phyloP scores from a whole-genome alignment of 306 rosid species.

The Prunus kanzakura region DNA sequence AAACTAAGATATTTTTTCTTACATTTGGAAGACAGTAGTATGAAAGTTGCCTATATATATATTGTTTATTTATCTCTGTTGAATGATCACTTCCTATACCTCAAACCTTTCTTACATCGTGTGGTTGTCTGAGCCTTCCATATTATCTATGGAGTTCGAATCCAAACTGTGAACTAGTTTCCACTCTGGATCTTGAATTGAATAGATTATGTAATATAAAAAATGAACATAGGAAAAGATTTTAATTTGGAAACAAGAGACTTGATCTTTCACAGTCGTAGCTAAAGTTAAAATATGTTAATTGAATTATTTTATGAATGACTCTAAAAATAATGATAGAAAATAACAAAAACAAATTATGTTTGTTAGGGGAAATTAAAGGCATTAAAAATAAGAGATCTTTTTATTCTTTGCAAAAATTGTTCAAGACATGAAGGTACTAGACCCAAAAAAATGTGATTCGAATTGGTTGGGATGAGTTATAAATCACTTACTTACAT shows the following conservation, averaged over 20 bases:
- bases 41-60: neutral
- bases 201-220: neutral
- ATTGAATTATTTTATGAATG: neutral
- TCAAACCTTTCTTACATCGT: no score
- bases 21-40: neutral
- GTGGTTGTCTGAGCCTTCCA: no score
- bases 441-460: no score
- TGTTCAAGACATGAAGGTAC: neutral
- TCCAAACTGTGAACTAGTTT: neutral
- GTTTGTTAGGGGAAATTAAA: neutral
- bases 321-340: neutral
- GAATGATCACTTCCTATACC: neutral
- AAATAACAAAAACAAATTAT: neutral
- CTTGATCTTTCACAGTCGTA: neutral
- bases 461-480: no score
- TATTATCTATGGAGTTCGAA: no score
- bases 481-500: no score
- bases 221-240: neutral
- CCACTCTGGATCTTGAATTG: neutral
- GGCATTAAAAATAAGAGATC: no score
- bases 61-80: neutral
- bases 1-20: conserved; percentile 20
- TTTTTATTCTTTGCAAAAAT: no score
- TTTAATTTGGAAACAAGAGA: neutral
- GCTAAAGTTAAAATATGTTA: no score